Evolutionary conservation across 768 basidiomycete species (phyloP), one percentile per base, ranked within the genome.

Genomic region (Pleurotus ostreatus): DNA sequence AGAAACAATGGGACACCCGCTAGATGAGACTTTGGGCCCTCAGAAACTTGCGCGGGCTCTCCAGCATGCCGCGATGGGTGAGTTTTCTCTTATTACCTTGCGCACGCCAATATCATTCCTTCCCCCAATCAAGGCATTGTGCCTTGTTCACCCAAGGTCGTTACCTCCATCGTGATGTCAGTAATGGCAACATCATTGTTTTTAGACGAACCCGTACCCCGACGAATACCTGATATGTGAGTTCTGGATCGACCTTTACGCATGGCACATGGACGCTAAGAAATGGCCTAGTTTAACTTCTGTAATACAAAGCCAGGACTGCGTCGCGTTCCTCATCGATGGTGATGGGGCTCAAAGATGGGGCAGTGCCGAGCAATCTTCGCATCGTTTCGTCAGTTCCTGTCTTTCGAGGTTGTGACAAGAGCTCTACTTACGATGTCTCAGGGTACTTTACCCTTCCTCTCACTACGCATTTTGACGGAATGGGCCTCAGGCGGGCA

Each of bases 101-200:
- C 40, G 22, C 25, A 23, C 22, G 3, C 25, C 37, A 22, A 23
- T 56, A 22, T 37, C 25, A 18, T 46, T 45, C 40, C 43, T 34
- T 46, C 34, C 5, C 22, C 13, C 26, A n/a, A 16, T 5, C 25
- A 57, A 51, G 57, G 15, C 51, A 57, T 37, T 53, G 49, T 49
- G 49, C 41, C 18, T 26, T 53, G 18, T 54, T 53, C 23, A 45
- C 49, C 39, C 12, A 44, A 45, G 23, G 20, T 23, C 25, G 43
- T 20, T 57, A 45, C 16, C 22, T 57, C 11, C 57, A 57, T 39
- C 39, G 51, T 20, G 57, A 57, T 46, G 37, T 57, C 26, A 57
- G 57, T 45, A 52, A 18, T 20, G 57, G 57, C n/a, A 57, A 57
- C 44, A 51, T 57, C 25, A 44, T 57, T 30, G n/a, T 54, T 20